A percentile compares a stretch with the other conserved stretches of the same genome.
These are phyloP conservation scores for Teratosphaeria zuluensis DNA, from an alignment of 2,329 filamentous ascomycete species.

Conservation along the genomic window DNA sequence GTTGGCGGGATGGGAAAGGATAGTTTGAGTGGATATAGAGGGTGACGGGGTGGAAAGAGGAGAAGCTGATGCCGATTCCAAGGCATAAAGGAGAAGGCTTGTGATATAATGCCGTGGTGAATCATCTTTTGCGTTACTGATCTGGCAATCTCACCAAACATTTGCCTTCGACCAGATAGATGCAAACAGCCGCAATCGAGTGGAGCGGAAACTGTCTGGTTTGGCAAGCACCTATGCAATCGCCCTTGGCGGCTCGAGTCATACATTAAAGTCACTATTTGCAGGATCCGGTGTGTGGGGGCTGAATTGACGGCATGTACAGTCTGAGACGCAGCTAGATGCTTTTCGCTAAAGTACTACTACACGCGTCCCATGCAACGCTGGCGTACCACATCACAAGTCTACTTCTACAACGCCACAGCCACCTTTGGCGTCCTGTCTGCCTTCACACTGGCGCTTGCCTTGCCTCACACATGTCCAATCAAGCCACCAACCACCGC, in stretches of 20 bases:
- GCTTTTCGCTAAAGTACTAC: not conserved
- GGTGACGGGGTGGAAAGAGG: no score
- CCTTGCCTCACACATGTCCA: not conserved
- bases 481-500: not conserved
- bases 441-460: not conserved
- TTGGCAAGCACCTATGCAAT: not conserved
- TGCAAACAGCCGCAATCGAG: not conserved
- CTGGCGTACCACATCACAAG: not conserved
- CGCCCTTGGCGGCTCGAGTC: not conserved
- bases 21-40: not conserved
- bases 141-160: not conserved
- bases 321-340: not conserved
- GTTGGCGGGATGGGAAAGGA: not conserved
- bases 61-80: not conserved
- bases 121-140: not conserved
- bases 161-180: not conserved
- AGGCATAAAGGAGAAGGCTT: no score
- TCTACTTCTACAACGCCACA: not conserved
- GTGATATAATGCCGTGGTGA: not conserved
- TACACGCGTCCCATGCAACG: not conserved
- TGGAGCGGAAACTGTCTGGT: not conserved
- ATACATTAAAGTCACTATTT: not conserved
- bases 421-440: not conserved
- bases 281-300: not conserved
- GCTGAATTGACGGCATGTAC: not conserved